These are phyloP conservation scores for Candida broadrunensis DNA, from an alignment of 805 yeast species.

Conservation along the genomic window DNA sequence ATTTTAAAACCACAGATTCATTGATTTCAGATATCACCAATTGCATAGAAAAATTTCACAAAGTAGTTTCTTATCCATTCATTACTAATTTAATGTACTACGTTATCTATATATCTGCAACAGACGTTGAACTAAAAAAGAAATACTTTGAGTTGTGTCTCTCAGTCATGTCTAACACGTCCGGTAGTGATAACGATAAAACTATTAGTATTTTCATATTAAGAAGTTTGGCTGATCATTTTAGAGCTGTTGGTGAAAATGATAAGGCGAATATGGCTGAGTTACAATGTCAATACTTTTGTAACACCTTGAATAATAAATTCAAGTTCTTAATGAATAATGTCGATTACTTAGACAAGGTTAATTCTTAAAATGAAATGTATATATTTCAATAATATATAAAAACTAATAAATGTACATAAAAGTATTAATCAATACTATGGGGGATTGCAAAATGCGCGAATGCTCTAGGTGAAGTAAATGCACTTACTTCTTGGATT, in stretches of 20 bases:
- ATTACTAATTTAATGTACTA: conserved; percentile 14
- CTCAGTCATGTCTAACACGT: conserved; percentile 7
- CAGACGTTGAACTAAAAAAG: conserved; percentile 12
- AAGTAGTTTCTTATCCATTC: conserved; percentile 8
- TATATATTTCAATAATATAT: not conserved
- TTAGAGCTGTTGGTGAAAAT: conserved; percentile 13
- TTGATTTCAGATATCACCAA: not conserved
- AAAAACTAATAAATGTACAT: conserved; percentile 10
- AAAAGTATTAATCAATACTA: conserved; percentile 1
- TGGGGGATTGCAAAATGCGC: not conserved
- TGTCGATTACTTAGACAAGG: conserved; percentile 1
- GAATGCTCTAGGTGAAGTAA: not conserved
- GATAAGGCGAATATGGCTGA: conserved; percentile 18
- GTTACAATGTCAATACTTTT: conserved; percentile 13
- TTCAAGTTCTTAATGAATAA: conserved; percentile 6
- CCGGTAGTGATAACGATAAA: conserved; percentile 16
- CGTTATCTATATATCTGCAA: conserved; percentile 11
- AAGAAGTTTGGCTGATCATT: conserved; percentile 10
- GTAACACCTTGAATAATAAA: conserved; percentile 6
- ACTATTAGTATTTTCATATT: conserved; percentile 17
- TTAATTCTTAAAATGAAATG: not conserved
- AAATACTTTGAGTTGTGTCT: conserved; percentile 13
- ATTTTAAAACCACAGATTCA: not conserved
- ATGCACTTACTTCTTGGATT: not conserved
- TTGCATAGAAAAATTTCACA: not conserved